Base-by-base conservation (phyloP, 2,329 filamentous ascomycete genomes). In the Diaporthe velutina region DNA sequence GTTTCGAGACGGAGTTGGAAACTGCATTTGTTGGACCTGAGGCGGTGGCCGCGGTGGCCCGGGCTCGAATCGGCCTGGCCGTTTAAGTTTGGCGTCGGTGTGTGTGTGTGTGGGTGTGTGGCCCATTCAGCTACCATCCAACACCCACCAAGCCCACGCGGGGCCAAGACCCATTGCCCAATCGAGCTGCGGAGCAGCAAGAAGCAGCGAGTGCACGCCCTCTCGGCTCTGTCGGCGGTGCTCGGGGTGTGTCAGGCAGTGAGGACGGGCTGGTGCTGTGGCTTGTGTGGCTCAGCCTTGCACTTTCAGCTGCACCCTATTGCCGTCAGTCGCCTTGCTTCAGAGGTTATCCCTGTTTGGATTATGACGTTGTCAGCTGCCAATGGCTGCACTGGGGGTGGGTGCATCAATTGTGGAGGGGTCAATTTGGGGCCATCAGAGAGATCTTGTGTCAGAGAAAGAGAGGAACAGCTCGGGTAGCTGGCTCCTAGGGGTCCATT, bases 251-350 rank as follows among this genome's bases (percentile, higher is more conserved):
- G 35, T n/a, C 35, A 40, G 15, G 58, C n/a, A 42, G n/a, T 45
- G 6, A 10, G 9, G 64, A 50, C 42, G 30, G 30, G 45, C 42
- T 10, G 42, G 45, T 19, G 42, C 30, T 67, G 64, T 67, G 64
- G 64, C 64, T 67, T 15, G n/a, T 68, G 64, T 68, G 64, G 64
- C 64, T 54, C 64, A 68, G 64, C 64, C 64, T 68, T 52, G 48
- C 45, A 68, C n/a, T 5, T 28, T 38, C 64, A 68, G 64, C 64
- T 68, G 64, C 64, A 28, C 19, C n/a, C 30, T 38, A 12, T 15
- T 25, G 61, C 45, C 30, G 22, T 52, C 22, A n/a, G 30, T 28
- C 33, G 45, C 45, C 33, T 60, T 12, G 48, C 33, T 40, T 15
- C 48, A 54, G 64, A 68, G 48, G 10, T 12, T 4, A 68, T 68